A percentile compares a stretch with the other conserved stretches of the same genome.
These are phyloP conservation scores for Emericellopsis cladophorae DNA, from an alignment of 2,329 filamentous ascomycete genomes.

Conservation along the genomic window DNA sequence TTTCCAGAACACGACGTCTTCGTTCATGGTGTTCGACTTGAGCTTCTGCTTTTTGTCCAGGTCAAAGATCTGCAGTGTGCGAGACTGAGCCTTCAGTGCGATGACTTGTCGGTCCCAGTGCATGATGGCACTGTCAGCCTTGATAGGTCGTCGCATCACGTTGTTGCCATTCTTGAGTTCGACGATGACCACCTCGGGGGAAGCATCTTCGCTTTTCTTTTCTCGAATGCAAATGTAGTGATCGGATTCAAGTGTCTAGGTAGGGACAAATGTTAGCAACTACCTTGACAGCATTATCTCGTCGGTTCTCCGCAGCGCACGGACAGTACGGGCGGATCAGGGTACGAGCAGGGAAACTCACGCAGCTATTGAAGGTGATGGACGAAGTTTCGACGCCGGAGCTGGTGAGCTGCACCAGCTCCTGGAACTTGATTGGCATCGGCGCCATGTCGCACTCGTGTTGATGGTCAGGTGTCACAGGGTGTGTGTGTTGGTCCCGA, in stretches of 20 bases:
- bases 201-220: conserved; percentile 72
- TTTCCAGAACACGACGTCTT: conserved; percentile 98
- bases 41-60: conserved; percentile 86
- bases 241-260: conserved; percentile 93
- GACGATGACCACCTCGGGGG: conserved; percentile 91
- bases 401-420: conserved; percentile 60
- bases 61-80: conserved; percentile 97
- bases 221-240: conserved; percentile 93
- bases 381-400: conserved; percentile 31
- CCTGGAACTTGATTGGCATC: conserved; percentile 86
- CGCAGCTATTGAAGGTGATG: conserved; percentile 73
- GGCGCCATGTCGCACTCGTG: conserved; percentile 41
- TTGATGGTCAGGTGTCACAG: no score
- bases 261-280: not conserved
- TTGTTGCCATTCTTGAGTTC: conserved; percentile 97
- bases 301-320: not conserved
- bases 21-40: conserved; percentile 91
- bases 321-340: not conserved
- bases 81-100: conserved; percentile 84
- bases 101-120: conserved; percentile 96
- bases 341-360: conserved; percentile 27
- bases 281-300: not conserved
- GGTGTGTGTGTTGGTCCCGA: not conserved
- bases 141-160: conserved; percentile 88
- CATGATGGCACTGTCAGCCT: conserved; percentile 99